Percentiles rank a stretch among this genome's conserved stretches.
Evolutionary conservation across 1,284 basidiomycete species (phyloP).

Genomic region (Cryptococcus wingfieldii): DNA sequence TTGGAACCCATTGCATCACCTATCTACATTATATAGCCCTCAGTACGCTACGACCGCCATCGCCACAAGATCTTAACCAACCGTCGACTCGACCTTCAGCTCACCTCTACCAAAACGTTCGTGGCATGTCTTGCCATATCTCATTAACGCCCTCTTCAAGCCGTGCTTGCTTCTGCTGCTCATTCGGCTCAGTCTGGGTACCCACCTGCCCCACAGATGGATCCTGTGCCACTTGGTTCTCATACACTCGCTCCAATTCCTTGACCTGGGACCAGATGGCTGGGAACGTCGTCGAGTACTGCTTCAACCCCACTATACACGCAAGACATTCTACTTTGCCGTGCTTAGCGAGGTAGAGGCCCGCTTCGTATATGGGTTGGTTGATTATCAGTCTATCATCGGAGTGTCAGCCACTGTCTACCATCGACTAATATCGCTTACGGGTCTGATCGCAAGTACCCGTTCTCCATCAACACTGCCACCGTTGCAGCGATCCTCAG

Average conservation of each 20-base stretch:
- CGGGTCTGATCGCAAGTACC: constrained; percentile 61
- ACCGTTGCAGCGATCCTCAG: constrained; percentile 79
- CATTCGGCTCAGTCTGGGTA: too few relatives aligned
- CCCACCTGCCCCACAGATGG: not conserved
- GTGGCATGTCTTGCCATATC: not conserved
- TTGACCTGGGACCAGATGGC: constrained; percentile 73
- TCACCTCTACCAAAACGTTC: not conserved
- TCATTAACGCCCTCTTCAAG: not conserved
- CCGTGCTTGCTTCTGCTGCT: too few relatives aligned
- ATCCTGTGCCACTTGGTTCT: not conserved
- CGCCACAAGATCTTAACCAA: not conserved
- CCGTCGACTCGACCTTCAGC: not conserved
- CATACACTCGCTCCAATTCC: constrained; percentile 48
- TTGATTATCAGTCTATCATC: constrained; percentile 58
- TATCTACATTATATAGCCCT: too few relatives aligned
- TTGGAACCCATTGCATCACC: not conserved
- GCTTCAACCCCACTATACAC: constrained; percentile 76
- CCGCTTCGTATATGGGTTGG: constrained; percentile 74
- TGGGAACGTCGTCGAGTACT: constrained; percentile 65
- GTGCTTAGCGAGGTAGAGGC: constrained; percentile 71
- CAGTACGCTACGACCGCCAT: too few relatives aligned
- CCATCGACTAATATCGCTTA: constrained; percentile 6
- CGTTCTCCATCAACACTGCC: constrained; percentile 73
- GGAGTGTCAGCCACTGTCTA: not conserved
- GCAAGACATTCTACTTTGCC: constrained; percentile 73